Conservation (phyloP, 305 asterid species). For the Solanum chacoense region DNA sequence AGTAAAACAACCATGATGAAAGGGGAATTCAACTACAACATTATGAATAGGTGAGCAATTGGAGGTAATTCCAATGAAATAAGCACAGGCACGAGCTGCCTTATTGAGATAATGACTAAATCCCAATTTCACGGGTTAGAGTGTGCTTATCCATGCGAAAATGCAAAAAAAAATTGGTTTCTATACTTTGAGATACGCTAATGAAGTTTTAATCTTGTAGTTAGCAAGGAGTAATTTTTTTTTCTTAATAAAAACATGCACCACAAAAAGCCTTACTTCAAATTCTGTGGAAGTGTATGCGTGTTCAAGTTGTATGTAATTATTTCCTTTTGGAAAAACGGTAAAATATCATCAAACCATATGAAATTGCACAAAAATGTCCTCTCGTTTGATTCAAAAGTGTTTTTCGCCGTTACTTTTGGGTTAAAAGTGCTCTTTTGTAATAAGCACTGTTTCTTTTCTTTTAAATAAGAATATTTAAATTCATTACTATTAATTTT, state of each 20-base stretch:
- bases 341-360: background rate
- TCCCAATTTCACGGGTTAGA: background rate
- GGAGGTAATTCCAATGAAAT: background rate
- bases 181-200: background rate
- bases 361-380: background rate
- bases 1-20: background rate
- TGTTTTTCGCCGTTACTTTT: too few relatives aligned
- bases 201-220: background rate
- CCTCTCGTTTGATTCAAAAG: background rate
- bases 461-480: too few relatives aligned
- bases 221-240: background rate
- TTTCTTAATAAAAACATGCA: background rate
- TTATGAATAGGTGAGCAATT: background rate
- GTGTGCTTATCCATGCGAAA: background rate
- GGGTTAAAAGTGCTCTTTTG: background rate
- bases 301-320: background rate
- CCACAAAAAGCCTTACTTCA: background rate
- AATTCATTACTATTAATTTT: background rate
- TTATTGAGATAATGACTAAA: background rate
- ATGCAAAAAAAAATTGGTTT: background rate
- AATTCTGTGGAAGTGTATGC: background rate
- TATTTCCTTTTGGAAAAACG: background rate
- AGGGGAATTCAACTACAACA: background rate
- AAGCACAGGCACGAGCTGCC: background rate
- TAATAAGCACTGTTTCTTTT: too few relatives aligned